A percentile compares a stretch with the other conserved stretches of the same genome.
phyloP scores from a whole-genome alignment of 495 filamentous ascomycete genomes.

The Podospora comata region DNA sequence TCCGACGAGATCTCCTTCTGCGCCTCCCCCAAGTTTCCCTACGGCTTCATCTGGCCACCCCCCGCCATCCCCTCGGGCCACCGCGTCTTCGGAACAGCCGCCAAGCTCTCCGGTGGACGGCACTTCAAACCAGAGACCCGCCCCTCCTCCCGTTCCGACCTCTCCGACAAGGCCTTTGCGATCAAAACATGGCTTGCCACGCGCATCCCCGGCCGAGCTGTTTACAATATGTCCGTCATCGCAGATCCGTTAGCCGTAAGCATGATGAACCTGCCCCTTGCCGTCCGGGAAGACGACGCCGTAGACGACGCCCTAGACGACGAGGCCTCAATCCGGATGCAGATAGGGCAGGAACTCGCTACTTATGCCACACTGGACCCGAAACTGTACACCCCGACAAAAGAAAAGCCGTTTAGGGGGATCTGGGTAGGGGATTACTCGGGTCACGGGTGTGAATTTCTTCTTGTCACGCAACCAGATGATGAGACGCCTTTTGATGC shows the following conservation, averaged over 20 bases:
- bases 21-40: constrained; percentile 36
- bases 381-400: constrained; percentile 69
- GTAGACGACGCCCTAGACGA: not conserved
- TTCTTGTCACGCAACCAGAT: constrained; percentile 72
- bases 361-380: constrained; percentile 76
- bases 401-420: constrained; percentile 76
- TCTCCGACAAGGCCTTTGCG: constrained; percentile 65
- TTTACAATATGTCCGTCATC: too few relatives aligned
- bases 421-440: constrained; percentile 93
- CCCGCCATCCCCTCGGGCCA: constrained; percentile 59
- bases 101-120: constrained; percentile 26
- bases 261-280: too few relatives aligned
- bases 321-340: constrained; percentile 8
- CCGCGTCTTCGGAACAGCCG: constrained; percentile 31
- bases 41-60: constrained; percentile 70
- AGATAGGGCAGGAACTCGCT: constrained; percentile 61
- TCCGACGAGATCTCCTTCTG: constrained; percentile 14
- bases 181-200: constrained; percentile 68
- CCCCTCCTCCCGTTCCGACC: constrained; percentile 44
- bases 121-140: constrained; percentile 40
- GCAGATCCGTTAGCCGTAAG: too few relatives aligned
- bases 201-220: constrained; percentile 24
- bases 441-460: constrained; percentile 83
- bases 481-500: constrained; percentile 31
- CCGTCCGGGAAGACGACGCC: not conserved